Conservation (phyloP, 2,329 filamentous ascomycete species). For the Cladorrhinum sp. region DNA sequence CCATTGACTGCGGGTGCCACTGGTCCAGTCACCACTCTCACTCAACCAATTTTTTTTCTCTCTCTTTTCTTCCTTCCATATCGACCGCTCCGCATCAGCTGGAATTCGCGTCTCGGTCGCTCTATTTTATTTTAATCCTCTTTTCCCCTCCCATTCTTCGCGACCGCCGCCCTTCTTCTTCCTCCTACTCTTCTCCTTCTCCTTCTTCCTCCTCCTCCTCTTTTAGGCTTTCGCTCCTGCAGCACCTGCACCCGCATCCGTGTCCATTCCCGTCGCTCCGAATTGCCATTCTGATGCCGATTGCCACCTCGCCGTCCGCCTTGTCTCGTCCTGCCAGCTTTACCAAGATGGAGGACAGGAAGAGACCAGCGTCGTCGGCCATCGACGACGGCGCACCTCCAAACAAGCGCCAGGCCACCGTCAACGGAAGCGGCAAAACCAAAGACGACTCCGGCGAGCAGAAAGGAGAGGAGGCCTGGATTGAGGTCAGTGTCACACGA, state of each 20-base stretch:
- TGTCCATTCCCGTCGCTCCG: conserved; percentile 28
- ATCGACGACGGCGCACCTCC: conserved; percentile 82
- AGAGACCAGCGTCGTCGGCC: conserved; percentile 81
- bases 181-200: neutral
- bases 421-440: conserved; percentile 68
- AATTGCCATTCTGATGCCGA: conserved; percentile 72
- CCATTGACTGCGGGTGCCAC: neutral
- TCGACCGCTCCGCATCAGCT: neutral
- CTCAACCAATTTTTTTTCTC: conserved; percentile 9
- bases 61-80: conserved; percentile 11
- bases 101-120: neutral
- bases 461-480: conserved; percentile 57
- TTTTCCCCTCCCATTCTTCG: conserved; percentile 14
- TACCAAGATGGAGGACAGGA: conserved; percentile 99
- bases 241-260: neutral
- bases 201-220: neutral
- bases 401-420: conserved; percentile 77
- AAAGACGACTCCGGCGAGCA: conserved; percentile 54
- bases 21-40: conserved; percentile 5
- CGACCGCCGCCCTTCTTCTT: conserved; percentile 1
- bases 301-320: conserved; percentile 71
- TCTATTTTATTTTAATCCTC: conserved; percentile 15
- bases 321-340: conserved; percentile 74
- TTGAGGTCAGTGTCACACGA: conserved; percentile 59
- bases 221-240: neutral